Conservation (phyloP, 1,284 basidiomycete species). For the Rhodotorula sp. region DNA sequence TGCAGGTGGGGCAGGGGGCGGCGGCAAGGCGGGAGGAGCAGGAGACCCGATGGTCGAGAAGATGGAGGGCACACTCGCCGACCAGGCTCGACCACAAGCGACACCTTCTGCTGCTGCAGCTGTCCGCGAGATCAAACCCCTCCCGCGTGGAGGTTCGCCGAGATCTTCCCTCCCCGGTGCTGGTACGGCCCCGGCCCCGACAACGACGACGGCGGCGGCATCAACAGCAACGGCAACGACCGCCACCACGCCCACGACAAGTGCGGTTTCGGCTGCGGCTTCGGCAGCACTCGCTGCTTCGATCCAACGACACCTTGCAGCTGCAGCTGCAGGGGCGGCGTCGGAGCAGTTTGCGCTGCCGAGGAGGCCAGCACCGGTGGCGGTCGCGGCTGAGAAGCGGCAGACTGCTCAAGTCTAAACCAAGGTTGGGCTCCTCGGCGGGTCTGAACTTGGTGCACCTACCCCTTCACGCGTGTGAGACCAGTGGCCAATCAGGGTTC, state of each 20-base stretch:
- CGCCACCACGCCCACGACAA: not conserved
- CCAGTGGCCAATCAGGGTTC: too few relatives aligned
- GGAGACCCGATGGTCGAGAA: conserved; percentile 10
- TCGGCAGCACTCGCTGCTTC: conserved; percentile 17
- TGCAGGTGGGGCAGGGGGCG: not conserved
- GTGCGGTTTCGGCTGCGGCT: conserved; percentile 3
- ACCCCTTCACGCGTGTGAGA: too few relatives aligned
- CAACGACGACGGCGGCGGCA: not conserved
- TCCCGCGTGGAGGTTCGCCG: conserved; percentile 6
- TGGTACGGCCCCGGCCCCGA: not conserved
- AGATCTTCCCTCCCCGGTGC: conserved; percentile 1
- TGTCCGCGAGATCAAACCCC: conserved; percentile 20
- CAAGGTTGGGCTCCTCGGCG: not conserved
- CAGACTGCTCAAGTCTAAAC: not conserved
- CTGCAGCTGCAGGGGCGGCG: not conserved
- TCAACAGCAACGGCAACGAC: not conserved
- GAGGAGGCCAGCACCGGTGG: not conserved
- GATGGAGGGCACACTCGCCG: not conserved
- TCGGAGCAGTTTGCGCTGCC: not conserved
- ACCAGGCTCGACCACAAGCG: not conserved
- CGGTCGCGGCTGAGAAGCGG: not conserved
- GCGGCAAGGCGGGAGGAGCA: not conserved
- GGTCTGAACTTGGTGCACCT: too few relatives aligned
- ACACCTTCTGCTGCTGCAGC: not conserved
- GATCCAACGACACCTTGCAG: conserved; percentile 21